Conservation (phyloP, 768 basidiomycete genomes). For the Trametes cubensis region DNA sequence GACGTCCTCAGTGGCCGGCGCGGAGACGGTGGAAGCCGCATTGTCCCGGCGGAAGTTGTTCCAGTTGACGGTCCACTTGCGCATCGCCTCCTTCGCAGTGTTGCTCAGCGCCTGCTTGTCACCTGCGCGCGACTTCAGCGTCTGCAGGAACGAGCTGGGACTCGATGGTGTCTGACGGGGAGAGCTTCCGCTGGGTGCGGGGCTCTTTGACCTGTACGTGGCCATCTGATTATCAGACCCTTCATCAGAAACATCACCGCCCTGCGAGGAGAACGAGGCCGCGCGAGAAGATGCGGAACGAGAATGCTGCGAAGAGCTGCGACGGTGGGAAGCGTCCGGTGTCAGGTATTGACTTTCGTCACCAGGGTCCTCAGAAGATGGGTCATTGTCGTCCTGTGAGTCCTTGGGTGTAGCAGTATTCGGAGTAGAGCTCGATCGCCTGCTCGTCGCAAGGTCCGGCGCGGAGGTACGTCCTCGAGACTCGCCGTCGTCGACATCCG, state of each 20-base stretch:
- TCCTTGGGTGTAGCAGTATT: background rate
- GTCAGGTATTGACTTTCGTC: conserved; percentile 19
- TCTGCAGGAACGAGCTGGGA: conserved; percentile 73
- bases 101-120: conserved; percentile 88
- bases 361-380: background rate
- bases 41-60: conserved; percentile 60
- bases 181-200: conserved; percentile 12
- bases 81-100: conserved; percentile 85
- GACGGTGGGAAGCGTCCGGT: conserved; percentile 10
- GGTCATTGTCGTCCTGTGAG: conserved; percentile 3
- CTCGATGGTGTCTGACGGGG: conserved; percentile 37
- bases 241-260: conserved; percentile 34
- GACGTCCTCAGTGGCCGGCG: conserved; percentile 18
- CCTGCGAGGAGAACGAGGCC: conserved; percentile 38
- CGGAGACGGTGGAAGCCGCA: conserved; percentile 24
- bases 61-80: conserved; percentile 92
- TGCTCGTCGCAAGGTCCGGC: conserved; percentile 9
- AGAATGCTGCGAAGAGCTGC: conserved; percentile 35
- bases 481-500: conserved; percentile 11
- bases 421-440: conserved; percentile 24
- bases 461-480: conserved; percentile 21
- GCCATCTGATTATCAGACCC: conserved; percentile 36
- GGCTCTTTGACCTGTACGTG: conserved; percentile 25
- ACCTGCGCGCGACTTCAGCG: conserved; percentile 70
- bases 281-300: conserved; percentile 39